phyloP scores from a whole-genome alignment of 2,329 filamentous ascomycete genomes.

The Alternaria sp. region DNA sequence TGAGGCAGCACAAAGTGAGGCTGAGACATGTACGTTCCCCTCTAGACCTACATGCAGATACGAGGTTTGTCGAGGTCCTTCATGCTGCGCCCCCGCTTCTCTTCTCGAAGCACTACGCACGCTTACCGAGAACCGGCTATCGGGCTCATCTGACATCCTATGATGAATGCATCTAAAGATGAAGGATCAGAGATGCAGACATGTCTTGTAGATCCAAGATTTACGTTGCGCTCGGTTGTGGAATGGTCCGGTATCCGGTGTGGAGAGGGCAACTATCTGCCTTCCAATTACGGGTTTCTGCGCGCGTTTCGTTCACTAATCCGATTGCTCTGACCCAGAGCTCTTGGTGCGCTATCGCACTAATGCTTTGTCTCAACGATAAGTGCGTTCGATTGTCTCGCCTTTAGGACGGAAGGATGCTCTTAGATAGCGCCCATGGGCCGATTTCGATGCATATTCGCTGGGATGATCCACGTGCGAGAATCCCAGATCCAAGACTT shows the following conservation, averaged over 20 bases:
- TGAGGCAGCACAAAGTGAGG: conserved; percentile 8
- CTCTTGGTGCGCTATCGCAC: not conserved
- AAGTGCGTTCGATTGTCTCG: not conserved
- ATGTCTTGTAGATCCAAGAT: conserved; percentile 1
- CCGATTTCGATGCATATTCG: not conserved
- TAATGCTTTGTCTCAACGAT: not conserved
- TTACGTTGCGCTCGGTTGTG: not conserved
- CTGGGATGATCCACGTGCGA: not conserved
- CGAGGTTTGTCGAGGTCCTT: not conserved
- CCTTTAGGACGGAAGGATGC: not conserved
- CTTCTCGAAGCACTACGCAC: not conserved
- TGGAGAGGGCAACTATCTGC: conserved; percentile 7
- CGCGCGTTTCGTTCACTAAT: not conserved
- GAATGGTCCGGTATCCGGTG: not conserved
- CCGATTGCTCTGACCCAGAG: not conserved
- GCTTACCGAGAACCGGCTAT: not conserved
- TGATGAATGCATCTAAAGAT: not conserved
- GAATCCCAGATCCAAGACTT: not conserved
- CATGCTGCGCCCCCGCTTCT: conserved; percentile 5
- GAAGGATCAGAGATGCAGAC: conserved; percentile 1
- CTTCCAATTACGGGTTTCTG: not conserved
- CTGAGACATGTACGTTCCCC: conserved; percentile 3
- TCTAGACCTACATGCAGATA: conserved; percentile 8
- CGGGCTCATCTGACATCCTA: conserved; percentile 1
- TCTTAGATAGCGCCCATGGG: not conserved